Evolutionary conservation across 164 flowering plant species (phyloP), one percentile per base, ranked within the genome.

Genomic region (Tinospora cordifolia): DNA sequence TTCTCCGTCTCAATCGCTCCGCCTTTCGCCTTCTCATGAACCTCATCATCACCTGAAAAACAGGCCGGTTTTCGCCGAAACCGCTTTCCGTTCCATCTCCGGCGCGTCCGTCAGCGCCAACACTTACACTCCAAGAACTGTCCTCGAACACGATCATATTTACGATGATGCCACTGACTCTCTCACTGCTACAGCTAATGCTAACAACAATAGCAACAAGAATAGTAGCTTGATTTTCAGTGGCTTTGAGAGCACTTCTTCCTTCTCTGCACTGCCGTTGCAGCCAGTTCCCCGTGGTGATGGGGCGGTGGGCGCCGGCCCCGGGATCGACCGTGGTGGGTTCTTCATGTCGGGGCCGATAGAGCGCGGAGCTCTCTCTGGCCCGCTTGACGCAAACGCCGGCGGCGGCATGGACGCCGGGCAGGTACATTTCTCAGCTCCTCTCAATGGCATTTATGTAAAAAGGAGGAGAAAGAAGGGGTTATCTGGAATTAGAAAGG

Each of bases 71-170:
- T 22, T 38, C 22, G 72, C 79, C 3, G 87, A 82, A 51, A 84
- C 91, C 51, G 84, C 82, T 34, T 92, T 95, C 82, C 80, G 78
- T 49, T 77, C 97, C 72, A 95, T 95, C 65, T 92, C 98, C 58
- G 99, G 99, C 26, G 99, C 99, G 25, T 84, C 98, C 17, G 95
- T 95, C 17, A 84, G 93, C 40, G 99, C 99, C 14, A 95, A 92
- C 70, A 80, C 90, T 57, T 85, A 87, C 3, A 87, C 88, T 67
- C 92, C 99, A 59, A 76, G 87, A 21, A 85, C 98, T 62, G 88
- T 90, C 67, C 82, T 83, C 71, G 84, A 79, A 24, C 77, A 80
- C 24, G 93, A 87, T 67, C 68, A 70, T 67, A 75, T 82, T 67
- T 81, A 80, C 80, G 63, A 73, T 46, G 78, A 69, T 64, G 72